A percentile compares a stretch with the other conserved stretches of the same genome.
These are phyloP conservation scores for Teratosphaeria nubilosa DNA, from an alignment of 2,329 filamentous ascomycete species.

Conservation along the genomic window DNA sequence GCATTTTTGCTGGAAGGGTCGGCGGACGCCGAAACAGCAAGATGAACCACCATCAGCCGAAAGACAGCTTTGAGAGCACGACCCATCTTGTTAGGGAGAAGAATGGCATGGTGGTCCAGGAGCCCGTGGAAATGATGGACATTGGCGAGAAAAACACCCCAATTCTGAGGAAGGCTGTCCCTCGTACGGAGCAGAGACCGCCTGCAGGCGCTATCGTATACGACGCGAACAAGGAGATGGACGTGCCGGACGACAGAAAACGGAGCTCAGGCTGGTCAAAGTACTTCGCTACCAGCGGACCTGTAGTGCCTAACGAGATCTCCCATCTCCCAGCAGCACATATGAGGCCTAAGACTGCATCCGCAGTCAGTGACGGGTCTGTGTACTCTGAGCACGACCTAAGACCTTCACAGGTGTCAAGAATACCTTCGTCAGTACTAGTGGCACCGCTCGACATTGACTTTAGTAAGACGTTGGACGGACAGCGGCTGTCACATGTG, in stretches of 20 bases:
- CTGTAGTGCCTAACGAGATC: constrained; percentile 27
- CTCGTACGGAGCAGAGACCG: constrained; percentile 2
- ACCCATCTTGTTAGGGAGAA: constrained; percentile 51
- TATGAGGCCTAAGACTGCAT: constrained; percentile 24
- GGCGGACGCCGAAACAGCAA: constrained; percentile 36
- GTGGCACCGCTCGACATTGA: constrained; percentile 58
- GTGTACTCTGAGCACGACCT: constrained; percentile 30
- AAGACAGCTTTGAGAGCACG: constrained; percentile 50
- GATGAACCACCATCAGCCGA: constrained; percentile 31
- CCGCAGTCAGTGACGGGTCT: constrained; percentile 33
- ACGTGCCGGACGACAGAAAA: constrained; percentile 31
- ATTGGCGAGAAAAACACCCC: constrained; percentile 31
- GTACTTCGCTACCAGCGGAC: constrained; percentile 27
- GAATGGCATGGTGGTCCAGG: constrained; percentile 34
- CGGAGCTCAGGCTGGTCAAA: constrained; percentile 44
- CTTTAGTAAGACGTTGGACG: constrained; percentile 40
- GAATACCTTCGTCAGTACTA: constrained; percentile 48
- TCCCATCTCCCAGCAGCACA: constrained; percentile 23
- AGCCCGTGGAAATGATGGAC: constrained; percentile 36
- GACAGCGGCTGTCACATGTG: constrained; percentile 55
- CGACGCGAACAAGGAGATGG: constrained; percentile 4
- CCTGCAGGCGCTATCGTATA: not conserved
- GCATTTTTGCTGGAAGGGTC: constrained; percentile 45
- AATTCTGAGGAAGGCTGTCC: constrained; percentile 10
- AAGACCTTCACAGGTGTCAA: constrained; percentile 35